Evolutionary conservation across 192 early-diverging fungal genomes (phyloP).

Genomic region (Backusella australiensis): DNA sequence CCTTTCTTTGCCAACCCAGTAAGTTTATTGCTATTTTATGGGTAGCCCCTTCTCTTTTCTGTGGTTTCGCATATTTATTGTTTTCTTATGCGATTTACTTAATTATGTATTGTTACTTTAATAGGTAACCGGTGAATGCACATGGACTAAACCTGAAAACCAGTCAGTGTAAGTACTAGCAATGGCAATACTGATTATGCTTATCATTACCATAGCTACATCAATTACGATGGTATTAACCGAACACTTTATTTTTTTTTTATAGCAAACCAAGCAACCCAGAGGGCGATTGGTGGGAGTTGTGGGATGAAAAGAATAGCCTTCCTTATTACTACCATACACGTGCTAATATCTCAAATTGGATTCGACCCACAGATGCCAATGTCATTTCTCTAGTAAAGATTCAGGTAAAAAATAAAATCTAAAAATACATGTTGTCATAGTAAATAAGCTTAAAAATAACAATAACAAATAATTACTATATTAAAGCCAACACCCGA

Average conservation of each 20-base stretch:
- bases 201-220: neutral
- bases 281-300: conserved; percentile 95
- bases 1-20: conserved; percentile 71
- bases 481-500: neutral
- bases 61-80: neutral
- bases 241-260: conserved; percentile 3
- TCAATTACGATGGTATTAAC: neutral
- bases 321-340: conserved; percentile 95
- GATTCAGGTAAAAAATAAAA: conserved; percentile 53
- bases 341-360: conserved; percentile 81
- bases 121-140: conserved; percentile 82
- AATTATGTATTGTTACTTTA: conserved; percentile 8
- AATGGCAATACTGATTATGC: neutral
- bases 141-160: conserved; percentile 59
- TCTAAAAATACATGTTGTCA: conserved; percentile 4
- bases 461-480: neutral
- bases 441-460: neutral
- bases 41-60: neutral
- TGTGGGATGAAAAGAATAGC: conserved; percentile 81
- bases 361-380: conserved; percentile 73
- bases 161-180: conserved; percentile 60
- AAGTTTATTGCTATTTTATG: conserved; percentile 19
- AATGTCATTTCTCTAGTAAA: conserved; percentile 71
- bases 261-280: conserved; percentile 68
- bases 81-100: conserved; percentile 1